Evolutionary conservation across 306 rosid species (phyloP), one percentile per base, ranked within the genome.

Genomic region (Acacia crassicarpa): DNA sequence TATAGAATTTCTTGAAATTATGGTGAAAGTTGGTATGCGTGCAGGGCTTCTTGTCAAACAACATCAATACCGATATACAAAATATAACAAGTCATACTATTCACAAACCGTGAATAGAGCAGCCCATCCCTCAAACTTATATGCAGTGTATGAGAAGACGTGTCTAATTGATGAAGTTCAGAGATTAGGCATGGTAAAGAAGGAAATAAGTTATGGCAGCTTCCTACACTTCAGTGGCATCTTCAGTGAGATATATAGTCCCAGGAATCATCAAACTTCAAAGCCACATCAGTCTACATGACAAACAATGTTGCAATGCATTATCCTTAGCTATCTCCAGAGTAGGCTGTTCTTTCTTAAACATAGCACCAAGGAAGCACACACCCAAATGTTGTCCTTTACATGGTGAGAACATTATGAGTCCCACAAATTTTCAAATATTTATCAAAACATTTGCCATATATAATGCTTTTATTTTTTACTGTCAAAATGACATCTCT

Each of bases 281-380:
- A 77, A 77, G 75, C 68, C 67, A 22, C 49, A 63, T 30, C 49
- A 59, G 40, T 16, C 23, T 45, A 58, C 76, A 71, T 75, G 19
- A 41, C 32, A 75, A 82, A 17, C 82, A 82, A 41, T 63, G 30
- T 53, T 73, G 43, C n/a, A 70, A 33, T 75, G 10, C 84, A 76
- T 75, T 40, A 46, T 22, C 71, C 75, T 72, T 54, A 59, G 41
- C 74, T 75, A 83, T 46, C 74, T 38, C 12, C 76, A 71, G 10
- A 53, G 13, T 46, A 23, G 3, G 45, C 38, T 9, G 59, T 75
- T 65, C 67, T 71, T 69, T 59, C 32, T 2, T 38, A n/a, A 38
- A 71, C 75, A 1, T 71, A 44, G 25, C 12, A 22, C 8, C 58
- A 43, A 1, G 49, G 75, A 41, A 68, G 74, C 27, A 44, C 46